These are phyloP conservation scores for Discostella stelligeroides DNA, from an alignment of 108 stramenopile species.

Conservation along the genomic window DNA sequence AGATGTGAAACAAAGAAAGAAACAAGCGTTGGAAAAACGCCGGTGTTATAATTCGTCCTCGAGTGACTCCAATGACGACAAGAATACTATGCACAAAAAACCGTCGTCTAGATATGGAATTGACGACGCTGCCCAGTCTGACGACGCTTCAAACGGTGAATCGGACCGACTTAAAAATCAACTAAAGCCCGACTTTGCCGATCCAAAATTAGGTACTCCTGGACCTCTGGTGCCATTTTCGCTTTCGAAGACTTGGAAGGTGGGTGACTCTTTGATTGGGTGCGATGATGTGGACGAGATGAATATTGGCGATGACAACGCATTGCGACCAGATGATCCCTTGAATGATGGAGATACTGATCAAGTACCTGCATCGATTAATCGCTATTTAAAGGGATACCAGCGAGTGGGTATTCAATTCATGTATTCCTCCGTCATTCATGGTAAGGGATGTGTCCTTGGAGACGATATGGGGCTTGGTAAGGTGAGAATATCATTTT, in stretches of 20 bases:
- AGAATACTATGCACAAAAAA: conserved; percentile 6
- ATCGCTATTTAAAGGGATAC: conserved; percentile 75
- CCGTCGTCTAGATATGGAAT: conserved; percentile 8
- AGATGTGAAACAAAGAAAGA: background rate
- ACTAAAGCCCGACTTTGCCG: conserved; percentile 65
- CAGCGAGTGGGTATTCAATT: conserved; percentile 81
- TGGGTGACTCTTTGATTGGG: conserved; percentile 10
- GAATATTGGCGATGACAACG: conserved; percentile 19
- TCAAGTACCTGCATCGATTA: conserved; percentile 80
- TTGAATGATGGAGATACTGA: conserved; percentile 30
- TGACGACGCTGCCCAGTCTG: conserved; percentile 3
- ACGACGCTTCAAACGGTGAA: conserved; percentile 26
- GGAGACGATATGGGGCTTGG: conserved; percentile 80
- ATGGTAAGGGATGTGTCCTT: conserved; percentile 62
- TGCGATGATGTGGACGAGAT: conserved; percentile 36
- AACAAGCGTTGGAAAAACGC: background rate
- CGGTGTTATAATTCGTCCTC: conserved; percentile 3
- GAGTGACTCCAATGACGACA: conserved; percentile 1
- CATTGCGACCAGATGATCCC: conserved; percentile 11
- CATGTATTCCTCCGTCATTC: conserved; percentile 64
- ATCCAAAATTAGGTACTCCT: conserved; percentile 74
- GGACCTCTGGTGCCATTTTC: conserved; percentile 48
- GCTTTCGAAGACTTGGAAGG: conserved; percentile 21
- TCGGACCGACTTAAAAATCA: conserved; percentile 9
- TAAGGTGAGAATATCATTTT: no score